Evolutionary conservation across 2,329 filamentous ascomycete genomes (phyloP).

Genomic region (Fusarium penzigii): DNA sequence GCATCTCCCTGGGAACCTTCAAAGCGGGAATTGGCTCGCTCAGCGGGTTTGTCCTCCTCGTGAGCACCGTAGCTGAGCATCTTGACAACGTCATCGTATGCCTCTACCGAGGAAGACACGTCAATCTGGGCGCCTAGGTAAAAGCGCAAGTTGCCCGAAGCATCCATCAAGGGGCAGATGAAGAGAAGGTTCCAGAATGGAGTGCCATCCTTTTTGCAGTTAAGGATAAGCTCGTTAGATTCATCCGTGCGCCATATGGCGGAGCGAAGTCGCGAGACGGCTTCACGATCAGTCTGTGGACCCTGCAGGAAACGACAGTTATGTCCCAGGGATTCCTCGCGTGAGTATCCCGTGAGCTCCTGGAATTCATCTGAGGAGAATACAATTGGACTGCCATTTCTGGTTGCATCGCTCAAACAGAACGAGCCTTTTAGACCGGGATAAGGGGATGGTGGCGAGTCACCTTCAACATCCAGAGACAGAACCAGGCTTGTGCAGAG

Average conservation of each 20-base stretch:
- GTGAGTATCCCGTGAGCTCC: conserved; percentile 50
- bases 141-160: conserved; percentile 48
- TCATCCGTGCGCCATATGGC: conserved; percentile 45
- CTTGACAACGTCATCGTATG: conserved; percentile 50
- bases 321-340: conserved; percentile 48
- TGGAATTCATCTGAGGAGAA: conserved; percentile 54
- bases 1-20: conserved; percentile 18
- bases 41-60: conserved; percentile 20
- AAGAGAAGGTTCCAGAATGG: conserved; percentile 61
- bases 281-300: conserved; percentile 43
- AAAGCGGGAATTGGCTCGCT: conserved; percentile 13
- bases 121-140: conserved; percentile 60
- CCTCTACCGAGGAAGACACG: conserved; percentile 54
- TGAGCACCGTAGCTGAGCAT: conserved; percentile 43
- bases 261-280: conserved; percentile 43
- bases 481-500: conserved; percentile 47
- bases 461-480: conserved; percentile 35
- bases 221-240: conserved; percentile 51
- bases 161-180: conserved; percentile 51
- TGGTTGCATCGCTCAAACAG: conserved; percentile 54
- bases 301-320: conserved; percentile 55
- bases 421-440: conserved; percentile 60
- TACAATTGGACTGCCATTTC: conserved; percentile 51
- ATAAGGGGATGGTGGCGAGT: conserved; percentile 38
- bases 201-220: conserved; percentile 51